phyloP scores from a whole-genome alignment of 2,329 filamentous ascomycete genomes.

The Cladosporium oxysporum region DNA sequence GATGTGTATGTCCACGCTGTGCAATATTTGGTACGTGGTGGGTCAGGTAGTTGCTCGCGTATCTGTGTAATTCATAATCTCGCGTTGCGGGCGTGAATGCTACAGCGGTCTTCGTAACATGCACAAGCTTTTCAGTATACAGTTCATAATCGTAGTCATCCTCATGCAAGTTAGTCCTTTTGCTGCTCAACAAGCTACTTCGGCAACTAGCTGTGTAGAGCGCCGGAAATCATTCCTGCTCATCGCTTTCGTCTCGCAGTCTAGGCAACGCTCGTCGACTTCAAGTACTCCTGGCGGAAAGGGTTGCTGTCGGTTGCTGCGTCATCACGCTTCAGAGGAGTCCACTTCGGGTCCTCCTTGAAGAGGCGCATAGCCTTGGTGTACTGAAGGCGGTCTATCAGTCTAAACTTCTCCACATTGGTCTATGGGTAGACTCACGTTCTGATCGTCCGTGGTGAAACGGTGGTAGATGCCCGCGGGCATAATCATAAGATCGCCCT shows the following conservation, averaged over 20 bases:
- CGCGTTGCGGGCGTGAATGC: no score
- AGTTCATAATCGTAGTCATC: conserved; percentile 5
- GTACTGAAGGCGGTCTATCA: conserved; percentile 60
- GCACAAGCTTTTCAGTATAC: background rate
- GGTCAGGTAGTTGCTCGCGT: background rate
- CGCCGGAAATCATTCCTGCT: background rate
- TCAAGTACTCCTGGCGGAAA: conserved; percentile 76
- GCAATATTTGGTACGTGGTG: background rate
- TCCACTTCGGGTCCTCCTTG: conserved; percentile 99
- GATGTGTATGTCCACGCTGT: background rate
- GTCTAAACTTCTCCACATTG: background rate
- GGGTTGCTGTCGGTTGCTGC: conserved; percentile 76
- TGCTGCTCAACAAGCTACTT: background rate
- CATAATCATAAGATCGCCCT: conserved; percentile 87
- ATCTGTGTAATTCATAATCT: background rate
- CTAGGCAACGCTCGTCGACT: conserved; percentile 23
- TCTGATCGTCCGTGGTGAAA: conserved; percentile 89
- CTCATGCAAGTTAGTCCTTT: background rate
- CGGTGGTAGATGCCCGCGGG: conserved; percentile 96
- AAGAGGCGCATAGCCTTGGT: conserved; percentile 95
- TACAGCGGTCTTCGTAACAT: background rate
- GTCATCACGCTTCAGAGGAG: conserved; percentile 76
- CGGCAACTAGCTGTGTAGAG: background rate
- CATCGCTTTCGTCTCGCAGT: background rate
- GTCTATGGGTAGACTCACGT: conserved; percentile 61